Evolutionary conservation across 306 rosid genomes (phyloP), one percentile per base, ranked within the genome.

Genomic region (Acacia crassicarpa): DNA sequence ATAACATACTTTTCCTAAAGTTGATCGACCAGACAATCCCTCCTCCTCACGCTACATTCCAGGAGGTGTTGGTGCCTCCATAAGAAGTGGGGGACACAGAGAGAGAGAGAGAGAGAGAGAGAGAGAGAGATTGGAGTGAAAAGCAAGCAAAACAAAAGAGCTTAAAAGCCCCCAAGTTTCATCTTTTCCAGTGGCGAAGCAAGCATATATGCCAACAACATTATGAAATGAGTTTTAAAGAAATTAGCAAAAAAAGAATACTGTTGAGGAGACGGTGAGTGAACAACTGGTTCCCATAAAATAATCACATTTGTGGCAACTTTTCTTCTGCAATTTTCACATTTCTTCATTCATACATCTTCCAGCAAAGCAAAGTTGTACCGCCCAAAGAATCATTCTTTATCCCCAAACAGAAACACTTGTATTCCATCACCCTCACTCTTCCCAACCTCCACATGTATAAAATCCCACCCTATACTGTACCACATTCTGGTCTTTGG

Each of bases 181-280:
- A 80, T 81, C 92, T 91, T 91, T 89, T 83, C 70, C 84, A 67
- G 85, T 78, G 83, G 73, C 33, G 92, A 93, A 93, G 97, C 92
- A 93, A 93, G 96, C 96, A 93, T 90, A 90, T 87, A 91, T 93
- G 81, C 97, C 90, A 83, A 93, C 88, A 71, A 71, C 75, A 71
- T 23, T 19, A 77, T 83, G 81, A 76, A 82, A 79, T 65, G 80
- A 79, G 80, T 83, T 84, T 76, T 78, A 62, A 23, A 38, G 46
- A 41, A n/a, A 58, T 75, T 23, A 45, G 43, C 67, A 71, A 53
- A 75, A 65, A 84, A 86, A 86, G 71, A 83, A 79, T 73, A 68
- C 56, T 44, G 58, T 30, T 48, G 68, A 75, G 65, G 75, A 77
- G 84, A 67, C 76, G 66, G 84, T 86, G 87, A 75, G 85, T 86